Evolutionary conservation across 2,329 filamentous ascomycete genomes (phyloP).

Genomic region (Penicillium palitans): DNA sequence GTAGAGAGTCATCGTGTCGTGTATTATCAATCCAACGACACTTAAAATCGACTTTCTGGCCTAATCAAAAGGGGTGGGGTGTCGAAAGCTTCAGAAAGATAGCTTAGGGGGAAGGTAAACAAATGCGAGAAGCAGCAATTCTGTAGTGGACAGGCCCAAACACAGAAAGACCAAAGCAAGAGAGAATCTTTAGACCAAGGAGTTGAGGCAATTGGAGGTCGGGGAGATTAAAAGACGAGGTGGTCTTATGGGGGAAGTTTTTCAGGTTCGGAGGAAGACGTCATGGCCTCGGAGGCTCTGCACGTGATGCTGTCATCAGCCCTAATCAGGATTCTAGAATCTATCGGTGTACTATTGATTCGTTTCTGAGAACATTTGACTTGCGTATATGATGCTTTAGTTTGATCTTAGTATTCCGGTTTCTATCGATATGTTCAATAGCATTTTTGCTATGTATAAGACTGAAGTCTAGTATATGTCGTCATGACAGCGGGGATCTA

Average conservation of each 20-base stretch:
- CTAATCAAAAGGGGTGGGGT: constrained; percentile 24
- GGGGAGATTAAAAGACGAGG: constrained; percentile 48
- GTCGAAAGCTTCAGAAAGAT: constrained; percentile 17
- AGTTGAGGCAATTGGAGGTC: constrained; percentile 42
- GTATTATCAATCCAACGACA: background rate
- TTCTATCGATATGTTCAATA: background rate
- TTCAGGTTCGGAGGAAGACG: constrained; percentile 31
- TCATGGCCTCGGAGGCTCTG: constrained; percentile 25
- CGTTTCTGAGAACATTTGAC: background rate
- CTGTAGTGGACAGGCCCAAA: background rate
- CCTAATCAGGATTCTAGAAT: background rate
- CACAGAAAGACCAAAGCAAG: background rate
- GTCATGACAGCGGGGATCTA: constrained; percentile 3
- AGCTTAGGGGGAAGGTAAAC: constrained; percentile 16
- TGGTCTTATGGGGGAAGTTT: constrained; percentile 65
- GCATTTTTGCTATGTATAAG: background rate
- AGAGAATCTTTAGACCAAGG: constrained; percentile 5
- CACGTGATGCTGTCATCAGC: constrained; percentile 24
- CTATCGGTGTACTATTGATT: background rate
- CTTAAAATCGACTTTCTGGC: constrained; percentile 10
- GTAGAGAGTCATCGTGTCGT: constrained; percentile 66
- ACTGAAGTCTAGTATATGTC: background rate
- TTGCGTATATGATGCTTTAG: background rate
- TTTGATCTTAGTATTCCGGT: background rate
- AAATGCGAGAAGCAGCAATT: constrained; percentile 12